Evolutionary conservation across 352 stramenopile genomes (phyloP), one percentile per base, ranked within the genome.

Genomic region (Halophytophthora polymorphica): DNA sequence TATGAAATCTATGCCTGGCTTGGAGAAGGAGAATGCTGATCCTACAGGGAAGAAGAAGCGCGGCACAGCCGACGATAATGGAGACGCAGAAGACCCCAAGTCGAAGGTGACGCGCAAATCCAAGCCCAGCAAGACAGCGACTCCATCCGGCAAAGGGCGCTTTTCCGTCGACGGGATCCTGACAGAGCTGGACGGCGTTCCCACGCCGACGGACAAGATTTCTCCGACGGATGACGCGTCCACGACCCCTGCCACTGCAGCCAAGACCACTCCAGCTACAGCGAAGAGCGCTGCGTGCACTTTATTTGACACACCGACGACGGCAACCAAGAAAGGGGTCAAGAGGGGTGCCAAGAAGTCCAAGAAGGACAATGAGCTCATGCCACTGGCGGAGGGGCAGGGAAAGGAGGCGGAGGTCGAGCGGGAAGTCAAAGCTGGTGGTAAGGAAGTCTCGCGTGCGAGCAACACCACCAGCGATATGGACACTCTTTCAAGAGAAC

Each of bases 141-240:
- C 49, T 22, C 66, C 61, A 22, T 36, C 21, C 38, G 53, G 43
- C 3, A 50, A 71, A 22, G 65, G 64, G 2, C 66, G 74, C 1
- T 86, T 86, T 51, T 71, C 83, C 28, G 74, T 86, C 8, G 69
- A 81, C 14, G 70, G 61, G 3, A 73, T 83, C 50, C 51, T 86
- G 51, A 79, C 61, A 18, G 74, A 86, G 39, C 71, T 86, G 35
- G 74, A 83, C 17, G 71, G 77, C 18, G 67, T 73, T 18, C 59
- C 63, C 29, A 78, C 73, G 36, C 71, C 69, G 2, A 71, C 55
- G 46, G 58, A 77, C 8, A 74, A 63, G 23, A 69, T 69, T 12
- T 34, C 21, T 19, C 22, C 39, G 25, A 31, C 15, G 14, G 51
- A 63, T n/a, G 38, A 36, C n/a, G 45, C 49, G 14, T 41, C 34